phyloP scores from a whole-genome alignment of 2,329 filamentous ascomycete species.

The Colletotrichum liriopes region DNA sequence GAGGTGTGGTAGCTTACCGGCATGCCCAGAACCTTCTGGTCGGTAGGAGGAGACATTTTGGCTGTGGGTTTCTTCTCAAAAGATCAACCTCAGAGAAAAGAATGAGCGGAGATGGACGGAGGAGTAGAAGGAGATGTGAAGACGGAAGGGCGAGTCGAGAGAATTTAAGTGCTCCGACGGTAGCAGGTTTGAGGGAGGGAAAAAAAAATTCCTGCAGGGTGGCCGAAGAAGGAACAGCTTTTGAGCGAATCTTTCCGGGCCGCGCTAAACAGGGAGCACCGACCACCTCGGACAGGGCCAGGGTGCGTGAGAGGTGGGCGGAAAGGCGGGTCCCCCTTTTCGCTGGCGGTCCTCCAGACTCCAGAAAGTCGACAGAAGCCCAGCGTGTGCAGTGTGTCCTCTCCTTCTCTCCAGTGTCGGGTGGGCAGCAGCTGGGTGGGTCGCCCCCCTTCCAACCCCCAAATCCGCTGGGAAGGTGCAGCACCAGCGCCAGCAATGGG shows the following conservation, averaged over 20 bases:
- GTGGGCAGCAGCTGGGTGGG: slow-evolving; percentile 27
- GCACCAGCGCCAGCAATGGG: neutral
- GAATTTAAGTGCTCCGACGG: slow-evolving; percentile 55
- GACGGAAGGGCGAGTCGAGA: slow-evolving; percentile 52
- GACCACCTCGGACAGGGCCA: slow-evolving; percentile 39
- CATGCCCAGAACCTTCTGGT: slow-evolving; percentile 76
- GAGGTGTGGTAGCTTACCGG: slow-evolving; percentile 66
- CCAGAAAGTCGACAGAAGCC: slow-evolving; percentile 3
- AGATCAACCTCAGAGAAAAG: slow-evolving; percentile 66
- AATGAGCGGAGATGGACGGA: slow-evolving; percentile 75
- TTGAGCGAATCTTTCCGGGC: slow-evolving; percentile 71
- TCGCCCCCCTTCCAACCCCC: slow-evolving; percentile 40
- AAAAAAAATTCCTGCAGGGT: slow-evolving; percentile 70
- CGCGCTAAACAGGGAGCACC: slow-evolving; percentile 42
- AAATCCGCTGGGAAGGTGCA: slow-evolving; percentile 39
- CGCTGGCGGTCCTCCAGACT: slow-evolving; percentile 20
- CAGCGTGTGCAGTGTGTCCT: slow-evolving; percentile 15
- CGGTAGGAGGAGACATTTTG: slow-evolving; percentile 70
- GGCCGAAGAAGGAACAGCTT: slow-evolving; percentile 58
- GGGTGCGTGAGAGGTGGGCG: slow-evolving; percentile 43
- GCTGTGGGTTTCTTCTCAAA: slow-evolving; percentile 59
- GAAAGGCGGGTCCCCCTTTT: slow-evolving; percentile 44
- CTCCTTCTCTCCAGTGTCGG: slow-evolving; percentile 3
- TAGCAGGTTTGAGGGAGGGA: slow-evolving; percentile 61
- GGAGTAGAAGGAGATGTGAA: slow-evolving; percentile 57